A percentile compares a stretch with the other conserved stretches of the same genome.
These are phyloP conservation scores for Pilasporangium apinafurcum DNA, from an alignment of 352 stramenopile species.

Conservation along the genomic window DNA sequence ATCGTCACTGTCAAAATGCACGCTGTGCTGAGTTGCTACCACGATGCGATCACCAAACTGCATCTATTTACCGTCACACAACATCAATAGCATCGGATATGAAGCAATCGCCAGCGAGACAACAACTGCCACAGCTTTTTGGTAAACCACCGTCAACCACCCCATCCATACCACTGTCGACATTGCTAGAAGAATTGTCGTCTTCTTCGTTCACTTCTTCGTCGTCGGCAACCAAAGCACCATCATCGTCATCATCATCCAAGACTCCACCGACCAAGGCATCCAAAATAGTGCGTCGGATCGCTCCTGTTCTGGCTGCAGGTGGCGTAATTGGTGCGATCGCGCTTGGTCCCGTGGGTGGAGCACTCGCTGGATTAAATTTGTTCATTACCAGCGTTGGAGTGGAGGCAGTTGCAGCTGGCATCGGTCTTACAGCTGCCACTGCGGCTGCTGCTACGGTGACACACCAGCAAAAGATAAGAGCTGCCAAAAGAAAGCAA, in stretches of 20 bases:
- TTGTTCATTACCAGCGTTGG: slow-evolving; percentile 46
- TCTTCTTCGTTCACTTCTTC: neutral
- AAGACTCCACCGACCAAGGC: slow-evolving; percentile 1
- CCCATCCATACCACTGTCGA: slow-evolving; percentile 17
- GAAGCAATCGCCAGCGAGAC: neutral
- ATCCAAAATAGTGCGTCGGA: slow-evolving; percentile 10
- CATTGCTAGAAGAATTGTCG: slow-evolving; percentile 19
- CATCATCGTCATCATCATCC: neutral
- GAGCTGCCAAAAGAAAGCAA: slow-evolving; percentile 20
- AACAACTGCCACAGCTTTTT: slow-evolving; percentile 3
- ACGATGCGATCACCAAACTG: neutral
- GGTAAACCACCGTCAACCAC: slow-evolving; percentile 8
- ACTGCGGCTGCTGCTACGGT: slow-evolving; percentile 47
- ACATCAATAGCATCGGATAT: slow-evolving; percentile 6
- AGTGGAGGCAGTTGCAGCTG: slow-evolving; percentile 45
- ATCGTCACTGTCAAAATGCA: slow-evolving; percentile 36
- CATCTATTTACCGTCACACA: neutral
- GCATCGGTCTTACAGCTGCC: slow-evolving; percentile 49
- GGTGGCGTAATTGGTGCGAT: slow-evolving; percentile 50
- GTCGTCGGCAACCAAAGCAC: too few species aligned
- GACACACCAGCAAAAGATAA: slow-evolving; percentile 41
- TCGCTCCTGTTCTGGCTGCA: slow-evolving; percentile 47
- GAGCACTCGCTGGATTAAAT: slow-evolving; percentile 51
- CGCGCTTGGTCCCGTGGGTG: slow-evolving; percentile 35
- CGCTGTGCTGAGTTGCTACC: neutral